These are phyloP conservation scores for Dipodascus albidus DNA, from an alignment of 805 yeast species.

Conservation along the genomic window DNA sequence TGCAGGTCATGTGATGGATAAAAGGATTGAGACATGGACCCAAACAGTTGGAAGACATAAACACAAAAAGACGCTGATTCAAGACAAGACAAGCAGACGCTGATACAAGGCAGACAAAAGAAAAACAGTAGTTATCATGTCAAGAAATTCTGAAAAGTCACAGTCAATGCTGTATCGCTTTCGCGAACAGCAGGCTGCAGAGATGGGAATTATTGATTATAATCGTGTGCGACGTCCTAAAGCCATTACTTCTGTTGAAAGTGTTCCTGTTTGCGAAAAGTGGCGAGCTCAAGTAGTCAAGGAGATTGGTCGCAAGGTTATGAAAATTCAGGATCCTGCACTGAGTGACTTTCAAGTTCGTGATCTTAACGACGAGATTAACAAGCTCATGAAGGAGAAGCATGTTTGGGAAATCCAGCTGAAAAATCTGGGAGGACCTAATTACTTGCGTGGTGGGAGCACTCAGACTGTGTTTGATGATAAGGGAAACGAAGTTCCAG, in stretches of 20 bases:
- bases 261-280: conserved; percentile 54
- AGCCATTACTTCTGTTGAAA: conserved; percentile 39
- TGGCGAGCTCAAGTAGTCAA: conserved; percentile 52
- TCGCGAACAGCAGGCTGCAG: conserved; percentile 49
- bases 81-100: neutral
- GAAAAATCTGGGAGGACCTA: conserved; percentile 60
- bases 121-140: conserved; percentile 42
- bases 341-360: conserved; percentile 52
- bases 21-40: no score
- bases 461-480: conserved; percentile 6
- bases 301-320: conserved; percentile 51
- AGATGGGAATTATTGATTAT: conserved; percentile 46
- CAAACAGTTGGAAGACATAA: no score
- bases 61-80: no score
- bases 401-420: conserved; percentile 73
- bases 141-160: conserved; percentile 67
- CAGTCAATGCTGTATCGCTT: conserved; percentile 57
- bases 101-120: neutral
- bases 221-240: conserved; percentile 52
- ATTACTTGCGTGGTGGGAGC: conserved; percentile 30
- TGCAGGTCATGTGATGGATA: no score
- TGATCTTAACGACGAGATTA: conserved; percentile 64
- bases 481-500: conserved; percentile 13
- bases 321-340: conserved; percentile 51
- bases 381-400: conserved; percentile 54